phyloP scores from a whole-genome alignment of 1,284 basidiomycete genomes.

The Irpex sp. region DNA sequence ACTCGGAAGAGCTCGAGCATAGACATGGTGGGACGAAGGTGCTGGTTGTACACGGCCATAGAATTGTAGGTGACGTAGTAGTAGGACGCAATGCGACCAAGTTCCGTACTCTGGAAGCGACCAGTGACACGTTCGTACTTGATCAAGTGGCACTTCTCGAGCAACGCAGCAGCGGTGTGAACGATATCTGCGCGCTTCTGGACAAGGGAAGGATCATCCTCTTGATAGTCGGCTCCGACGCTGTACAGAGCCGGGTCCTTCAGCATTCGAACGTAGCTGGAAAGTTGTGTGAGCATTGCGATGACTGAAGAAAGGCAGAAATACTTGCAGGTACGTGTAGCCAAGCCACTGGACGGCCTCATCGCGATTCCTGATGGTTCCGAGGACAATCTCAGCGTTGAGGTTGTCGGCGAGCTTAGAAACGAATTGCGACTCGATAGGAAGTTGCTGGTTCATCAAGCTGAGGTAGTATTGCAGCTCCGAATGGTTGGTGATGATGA shows the following conservation, averaged over 20 bases:
- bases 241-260: constrained; percentile 87
- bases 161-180: constrained; percentile 89
- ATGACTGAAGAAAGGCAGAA: constrained; percentile 1
- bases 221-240: constrained; percentile 88
- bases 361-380: constrained; percentile 92
- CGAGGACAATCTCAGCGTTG: constrained; percentile 97
- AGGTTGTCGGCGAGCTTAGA: constrained; percentile 92
- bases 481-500: constrained; percentile 97
- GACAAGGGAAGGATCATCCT: constrained; percentile 79
- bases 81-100: constrained; percentile 94
- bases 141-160: constrained; percentile 93
- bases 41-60: constrained; percentile 97
- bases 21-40: constrained; percentile 85
- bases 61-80: constrained; percentile 97
- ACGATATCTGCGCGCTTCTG: constrained; percentile 95
- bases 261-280: constrained; percentile 94
- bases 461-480: constrained; percentile 97
- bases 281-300: constrained; percentile 5
- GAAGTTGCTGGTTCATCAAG: constrained; percentile 92
- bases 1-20: constrained; percentile 93
- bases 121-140: constrained; percentile 93
- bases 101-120: constrained; percentile 86
- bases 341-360: constrained; percentile 98
- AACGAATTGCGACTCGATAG: constrained; percentile 96
- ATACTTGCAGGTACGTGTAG: constrained; percentile 85